Conservation (phyloP, 176 grass and related monocot genomes). For the Oryza longistaminata region DNA sequence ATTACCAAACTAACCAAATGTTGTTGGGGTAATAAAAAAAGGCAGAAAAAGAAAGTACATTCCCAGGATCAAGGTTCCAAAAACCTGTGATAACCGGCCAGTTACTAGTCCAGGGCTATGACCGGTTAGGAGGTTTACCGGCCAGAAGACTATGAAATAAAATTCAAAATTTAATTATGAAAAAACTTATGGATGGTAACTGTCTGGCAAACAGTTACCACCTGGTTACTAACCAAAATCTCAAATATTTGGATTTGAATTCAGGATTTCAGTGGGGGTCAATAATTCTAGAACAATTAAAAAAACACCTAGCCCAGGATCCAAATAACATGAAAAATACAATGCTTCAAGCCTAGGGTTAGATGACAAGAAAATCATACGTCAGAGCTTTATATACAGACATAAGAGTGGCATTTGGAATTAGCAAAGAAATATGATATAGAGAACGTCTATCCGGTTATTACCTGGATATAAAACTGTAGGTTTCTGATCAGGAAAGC, state of each 20-base stretch:
- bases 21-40: neutral
- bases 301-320: neutral
- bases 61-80: neutral
- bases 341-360: neutral
- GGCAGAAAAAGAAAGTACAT: neutral
- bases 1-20: slow-evolving; percentile 19
- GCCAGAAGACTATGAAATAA: neutral
- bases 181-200: neutral
- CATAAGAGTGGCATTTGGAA: slow-evolving; percentile 7
- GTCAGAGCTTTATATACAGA: neutral
- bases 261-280: neutral
- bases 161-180: neutral
- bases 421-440: neutral
- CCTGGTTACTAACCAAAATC: neutral
- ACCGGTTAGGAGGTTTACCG: neutral
- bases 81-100: neutral
- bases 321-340: neutral
- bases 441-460: slow-evolving; percentile 9
- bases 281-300: neutral
- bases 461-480: slow-evolving; percentile 98
- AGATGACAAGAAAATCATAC: slow-evolving; percentile 16
- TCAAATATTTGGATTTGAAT: neutral
- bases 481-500: slow-evolving; percentile 98
- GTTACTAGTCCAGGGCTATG: neutral
- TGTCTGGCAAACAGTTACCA: neutral